Conservation (phyloP, 78 protist genomes). For the Planoprotostelium fungivorum region DNA sequence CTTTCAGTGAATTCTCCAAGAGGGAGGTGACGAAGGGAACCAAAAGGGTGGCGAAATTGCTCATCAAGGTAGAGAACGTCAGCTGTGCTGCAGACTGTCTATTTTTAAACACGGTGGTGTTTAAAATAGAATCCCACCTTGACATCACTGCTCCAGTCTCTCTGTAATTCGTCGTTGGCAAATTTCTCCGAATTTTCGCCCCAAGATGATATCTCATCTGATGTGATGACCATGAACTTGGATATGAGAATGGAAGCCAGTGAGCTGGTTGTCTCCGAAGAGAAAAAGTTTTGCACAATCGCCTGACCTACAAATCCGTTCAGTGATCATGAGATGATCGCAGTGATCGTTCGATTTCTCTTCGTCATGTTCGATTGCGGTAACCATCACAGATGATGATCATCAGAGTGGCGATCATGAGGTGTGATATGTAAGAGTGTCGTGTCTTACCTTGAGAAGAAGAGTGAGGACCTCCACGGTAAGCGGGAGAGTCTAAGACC, state of each 20-base stretch:
- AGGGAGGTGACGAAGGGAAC: not conserved
- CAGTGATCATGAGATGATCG: not conserved
- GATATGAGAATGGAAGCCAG: not conserved
- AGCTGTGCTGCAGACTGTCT: not conserved
- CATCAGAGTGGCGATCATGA: not conserved
- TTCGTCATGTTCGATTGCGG: too few species aligned
- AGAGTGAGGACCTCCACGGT: not conserved
- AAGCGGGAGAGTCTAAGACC: not conserved
- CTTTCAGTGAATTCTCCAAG: not conserved
- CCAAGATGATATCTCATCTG: not conserved
- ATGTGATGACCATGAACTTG: not conserved
- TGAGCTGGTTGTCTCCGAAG: too few species aligned
- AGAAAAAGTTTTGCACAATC: too few species aligned
- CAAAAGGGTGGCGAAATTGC: not conserved
- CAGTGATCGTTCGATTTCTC: too few species aligned
- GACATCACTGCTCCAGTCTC: not conserved
- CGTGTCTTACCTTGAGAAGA: not conserved
- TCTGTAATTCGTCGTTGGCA: not conserved
- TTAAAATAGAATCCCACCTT: not conserved
- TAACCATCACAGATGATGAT: not conserved
- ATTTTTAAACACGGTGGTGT: not conserved
- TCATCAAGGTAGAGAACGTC: not conserved
- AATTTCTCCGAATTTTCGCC: not conserved
- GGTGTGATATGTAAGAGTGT: not conserved
- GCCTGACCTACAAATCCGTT: too few species aligned